phyloP scores from a whole-genome alignment of 2,329 filamentous ascomycete species.

The Stachybotrys echinatus region DNA sequence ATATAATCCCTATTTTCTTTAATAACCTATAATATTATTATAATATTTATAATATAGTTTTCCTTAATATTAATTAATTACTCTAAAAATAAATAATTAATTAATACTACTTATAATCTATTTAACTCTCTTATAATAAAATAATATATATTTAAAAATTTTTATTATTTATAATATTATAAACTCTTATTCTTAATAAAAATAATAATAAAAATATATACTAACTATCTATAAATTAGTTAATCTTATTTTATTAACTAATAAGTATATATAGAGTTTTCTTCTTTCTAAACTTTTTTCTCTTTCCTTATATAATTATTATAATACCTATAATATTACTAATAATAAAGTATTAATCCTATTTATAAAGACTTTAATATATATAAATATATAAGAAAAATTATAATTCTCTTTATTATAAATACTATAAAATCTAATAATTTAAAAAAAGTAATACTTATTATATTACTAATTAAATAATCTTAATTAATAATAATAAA shows the following conservation, averaged over 20 bases:
- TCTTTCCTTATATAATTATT: too few species aligned
- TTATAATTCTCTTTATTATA: neutral
- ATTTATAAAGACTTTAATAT: neutral
- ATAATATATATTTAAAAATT: neutral
- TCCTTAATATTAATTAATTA: too few species aligned
- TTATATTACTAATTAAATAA: neutral
- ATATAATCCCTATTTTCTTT: too few species aligned
- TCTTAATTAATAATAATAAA: too few species aligned
- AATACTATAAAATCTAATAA: neutral
- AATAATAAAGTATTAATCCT: neutral
- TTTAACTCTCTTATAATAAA: neutral
- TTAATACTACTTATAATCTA: neutral
- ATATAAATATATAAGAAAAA: neutral
- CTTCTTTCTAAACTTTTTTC: too few species aligned
- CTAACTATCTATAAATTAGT: neutral
- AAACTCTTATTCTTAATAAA: too few species aligned
- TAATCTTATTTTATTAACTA: too few species aligned
- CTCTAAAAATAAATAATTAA: too few species aligned
- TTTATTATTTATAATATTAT: neutral
- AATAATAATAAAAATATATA: neutral
- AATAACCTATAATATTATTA: too few species aligned
- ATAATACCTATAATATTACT: neutral
- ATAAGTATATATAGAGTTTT: too few species aligned
- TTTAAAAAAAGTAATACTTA: neutral
- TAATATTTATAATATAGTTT: too few species aligned